Conservation (phyloP, 208 protist species). For the Trypanosoma mega region DNA sequence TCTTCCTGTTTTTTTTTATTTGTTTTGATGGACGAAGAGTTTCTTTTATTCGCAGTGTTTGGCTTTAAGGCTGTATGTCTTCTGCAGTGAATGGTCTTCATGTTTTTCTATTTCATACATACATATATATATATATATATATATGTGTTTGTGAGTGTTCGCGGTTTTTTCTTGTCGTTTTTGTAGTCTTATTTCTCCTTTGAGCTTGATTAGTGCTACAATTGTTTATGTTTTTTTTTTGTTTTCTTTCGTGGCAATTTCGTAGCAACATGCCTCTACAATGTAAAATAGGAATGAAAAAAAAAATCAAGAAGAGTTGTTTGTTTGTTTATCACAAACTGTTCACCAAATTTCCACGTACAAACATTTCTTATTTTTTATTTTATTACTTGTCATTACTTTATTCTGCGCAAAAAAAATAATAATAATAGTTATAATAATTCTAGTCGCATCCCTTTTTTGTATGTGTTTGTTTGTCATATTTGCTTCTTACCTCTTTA, state of each 20-base stretch:
- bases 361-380: constrained; percentile 1
- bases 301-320: constrained; percentile 14
- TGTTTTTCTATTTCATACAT: too few species aligned
- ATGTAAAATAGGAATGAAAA: constrained; percentile 6
- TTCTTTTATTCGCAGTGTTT: too few species aligned
- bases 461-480: constrained; percentile 13
- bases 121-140: constrained; percentile 16
- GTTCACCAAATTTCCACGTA: too few species aligned
- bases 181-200: too few species aligned
- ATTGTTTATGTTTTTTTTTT: constrained; percentile 17
- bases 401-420: background rate
- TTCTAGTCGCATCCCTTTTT: too few species aligned
- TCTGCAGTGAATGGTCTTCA: too few species aligned
- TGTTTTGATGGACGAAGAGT: too few species aligned
- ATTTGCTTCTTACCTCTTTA: constrained; percentile 21
- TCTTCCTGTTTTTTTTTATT: too few species aligned
- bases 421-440: background rate
- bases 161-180: too few species aligned
- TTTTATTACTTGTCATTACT: background rate
- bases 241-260: constrained; percentile 5
- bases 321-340: too few species aligned
- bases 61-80: too few species aligned
- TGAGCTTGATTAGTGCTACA: too few species aligned
- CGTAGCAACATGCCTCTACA: background rate
- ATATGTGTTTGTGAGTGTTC: background rate